Percentiles rank a stretch among this genome's conserved stretches.
phyloP scores from a whole-genome alignment of 352 stramenopile genomes.

The Globisporangium mamillatum region DNA sequence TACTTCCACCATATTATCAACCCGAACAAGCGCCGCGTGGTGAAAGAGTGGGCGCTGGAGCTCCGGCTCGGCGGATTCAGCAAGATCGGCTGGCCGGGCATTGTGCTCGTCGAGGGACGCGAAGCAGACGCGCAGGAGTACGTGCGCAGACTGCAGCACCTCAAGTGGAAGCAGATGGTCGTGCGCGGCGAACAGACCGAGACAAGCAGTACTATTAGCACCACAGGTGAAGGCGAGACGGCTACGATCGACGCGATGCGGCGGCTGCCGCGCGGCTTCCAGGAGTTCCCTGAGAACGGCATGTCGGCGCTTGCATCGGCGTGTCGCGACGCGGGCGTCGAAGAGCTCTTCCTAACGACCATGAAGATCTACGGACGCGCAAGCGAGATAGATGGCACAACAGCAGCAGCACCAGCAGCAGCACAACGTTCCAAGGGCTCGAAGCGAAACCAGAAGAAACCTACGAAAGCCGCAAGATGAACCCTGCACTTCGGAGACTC shows the following conservation, averaged over 20 bases:
- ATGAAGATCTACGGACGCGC: constrained; percentile 72
- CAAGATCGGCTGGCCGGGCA: constrained; percentile 82
- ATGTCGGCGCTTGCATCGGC: constrained; percentile 61
- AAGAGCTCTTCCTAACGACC: constrained; percentile 70
- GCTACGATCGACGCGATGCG: constrained; percentile 29
- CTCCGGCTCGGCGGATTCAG: constrained; percentile 63
- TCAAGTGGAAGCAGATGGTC: constrained; percentile 80
- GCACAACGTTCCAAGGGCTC: not conserved
- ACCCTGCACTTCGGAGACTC: not conserved
- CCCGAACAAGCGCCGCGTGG: constrained; percentile 58
- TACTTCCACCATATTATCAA: constrained; percentile 88
- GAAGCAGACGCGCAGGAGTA: constrained; percentile 63
- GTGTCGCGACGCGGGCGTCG: constrained; percentile 47
- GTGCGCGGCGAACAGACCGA: constrained; percentile 75
- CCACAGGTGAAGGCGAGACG: not conserved
- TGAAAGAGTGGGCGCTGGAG: constrained; percentile 72
- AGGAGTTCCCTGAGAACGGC: constrained; percentile 57
- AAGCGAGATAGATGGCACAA: not conserved
- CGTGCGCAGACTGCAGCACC: constrained; percentile 64
- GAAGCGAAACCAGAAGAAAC: not conserved
- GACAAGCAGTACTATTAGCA: not conserved
- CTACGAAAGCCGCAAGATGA: not conserved
- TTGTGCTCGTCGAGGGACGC: constrained; percentile 70
- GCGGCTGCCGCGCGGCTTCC: constrained; percentile 39
- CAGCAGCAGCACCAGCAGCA: not conserved